Conservation (phyloP, 2,329 filamentous ascomycete species). For the Penicillium brasilianum region DNA sequence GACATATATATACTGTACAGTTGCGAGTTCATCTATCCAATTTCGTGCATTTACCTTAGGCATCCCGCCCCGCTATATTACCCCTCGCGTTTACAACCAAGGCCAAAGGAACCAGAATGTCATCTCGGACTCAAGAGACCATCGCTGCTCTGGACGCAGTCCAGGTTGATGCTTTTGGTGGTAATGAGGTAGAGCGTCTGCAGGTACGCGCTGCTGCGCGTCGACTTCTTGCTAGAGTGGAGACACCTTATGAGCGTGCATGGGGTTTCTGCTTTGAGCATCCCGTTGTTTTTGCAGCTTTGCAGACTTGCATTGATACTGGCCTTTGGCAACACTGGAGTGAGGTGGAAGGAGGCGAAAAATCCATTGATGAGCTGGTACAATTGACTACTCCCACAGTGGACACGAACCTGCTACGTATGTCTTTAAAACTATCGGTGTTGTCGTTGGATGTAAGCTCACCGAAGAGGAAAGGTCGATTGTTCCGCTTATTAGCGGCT, state of each 20-base stretch:
- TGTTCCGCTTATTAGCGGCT: neutral
- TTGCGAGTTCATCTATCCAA: neutral
- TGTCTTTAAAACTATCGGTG: neutral
- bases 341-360: neutral
- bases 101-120: neutral
- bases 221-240: neutral
- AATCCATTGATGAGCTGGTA: neutral
- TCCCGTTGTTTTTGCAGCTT: neutral
- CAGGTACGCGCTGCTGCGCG: neutral
- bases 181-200: neutral
- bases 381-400: neutral
- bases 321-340: neutral
- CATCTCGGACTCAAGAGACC: neutral
- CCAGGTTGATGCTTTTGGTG: neutral
- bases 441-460: neutral
- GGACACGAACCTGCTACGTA: neutral
- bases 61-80: neutral
- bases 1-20: neutral
- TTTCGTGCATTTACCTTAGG: too few species aligned
- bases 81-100: neutral
- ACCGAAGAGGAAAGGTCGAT: neutral
- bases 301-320: neutral
- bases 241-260: neutral
- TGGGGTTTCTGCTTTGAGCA: constrained; percentile 2
- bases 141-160: neutral